Percentiles rank a stretch among this genome's conserved stretches.
Evolutionary conservation across 768 basidiomycete genomes (phyloP).

Genomic region (Russula lepida): DNA sequence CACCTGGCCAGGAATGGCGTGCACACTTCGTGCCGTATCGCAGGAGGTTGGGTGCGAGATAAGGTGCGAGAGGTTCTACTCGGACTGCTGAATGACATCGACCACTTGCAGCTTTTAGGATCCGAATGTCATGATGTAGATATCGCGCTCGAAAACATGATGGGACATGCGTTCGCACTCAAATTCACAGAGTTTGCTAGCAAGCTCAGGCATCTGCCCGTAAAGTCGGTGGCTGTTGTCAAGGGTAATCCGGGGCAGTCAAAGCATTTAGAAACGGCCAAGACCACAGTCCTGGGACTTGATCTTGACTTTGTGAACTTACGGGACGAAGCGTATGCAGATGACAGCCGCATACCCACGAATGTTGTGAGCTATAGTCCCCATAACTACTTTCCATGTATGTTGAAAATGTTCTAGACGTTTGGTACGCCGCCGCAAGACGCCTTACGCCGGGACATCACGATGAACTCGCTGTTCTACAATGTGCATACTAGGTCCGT

Average conservation of each 20-base stretch:
- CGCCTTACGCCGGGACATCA: constrained; percentile 82
- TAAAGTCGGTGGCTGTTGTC: constrained; percentile 67
- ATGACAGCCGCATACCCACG: constrained; percentile 81
- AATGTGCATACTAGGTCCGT: constrained; percentile 81
- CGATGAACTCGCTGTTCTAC: constrained; percentile 95
- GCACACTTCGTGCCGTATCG: constrained; percentile 72
- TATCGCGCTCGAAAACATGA: constrained; percentile 81
- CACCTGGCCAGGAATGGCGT: constrained; percentile 46
- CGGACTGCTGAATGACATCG: not conserved
- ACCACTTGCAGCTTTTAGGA: constrained; percentile 56
- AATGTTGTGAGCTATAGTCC: constrained; percentile 50
- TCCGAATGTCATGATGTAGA: constrained; percentile 86
- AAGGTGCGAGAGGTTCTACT: constrained; percentile 52
- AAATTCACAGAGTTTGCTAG: constrained; percentile 60
- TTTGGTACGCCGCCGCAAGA: constrained; percentile 93
- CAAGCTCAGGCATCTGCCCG: constrained; percentile 39
- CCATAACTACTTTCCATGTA: not conserved
- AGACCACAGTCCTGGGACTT: constrained; percentile 66
- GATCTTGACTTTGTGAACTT: constrained; percentile 94
- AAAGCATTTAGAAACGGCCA: constrained; percentile 95
- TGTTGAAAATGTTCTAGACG: constrained; percentile 37
- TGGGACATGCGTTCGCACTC: constrained; percentile 83
- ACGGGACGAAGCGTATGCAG: constrained; percentile 85
- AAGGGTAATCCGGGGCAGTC: constrained; percentile 94
- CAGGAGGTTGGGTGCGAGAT: constrained; percentile 98